These are phyloP conservation scores for Cornus florida DNA, from an alignment of 148 eudicot genomes.

Conservation along the genomic window DNA sequence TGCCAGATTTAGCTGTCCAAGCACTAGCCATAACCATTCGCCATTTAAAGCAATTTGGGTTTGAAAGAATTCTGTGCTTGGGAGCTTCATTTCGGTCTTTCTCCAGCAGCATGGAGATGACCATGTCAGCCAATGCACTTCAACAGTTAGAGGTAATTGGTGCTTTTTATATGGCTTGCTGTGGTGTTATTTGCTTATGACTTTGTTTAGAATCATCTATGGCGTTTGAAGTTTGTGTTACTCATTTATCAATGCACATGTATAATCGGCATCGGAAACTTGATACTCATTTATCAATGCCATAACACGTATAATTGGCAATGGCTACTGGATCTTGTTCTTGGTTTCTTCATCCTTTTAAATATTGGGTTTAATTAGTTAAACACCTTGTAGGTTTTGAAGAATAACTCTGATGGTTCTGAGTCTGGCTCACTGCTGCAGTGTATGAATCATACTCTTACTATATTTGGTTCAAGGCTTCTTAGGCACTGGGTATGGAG, in stretches of 20 bases:
- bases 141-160: constrained; percentile 83
- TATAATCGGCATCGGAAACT: background rate
- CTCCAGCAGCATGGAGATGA: constrained; percentile 73
- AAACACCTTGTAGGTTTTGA: constrained; percentile 54
- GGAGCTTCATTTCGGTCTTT: constrained; percentile 84
- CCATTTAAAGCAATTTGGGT: constrained; percentile 92
- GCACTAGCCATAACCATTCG: constrained; percentile 70
- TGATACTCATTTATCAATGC: no score
- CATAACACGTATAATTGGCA: no score
- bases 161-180: background rate
- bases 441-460: constrained; percentile 80
- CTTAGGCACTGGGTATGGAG: constrained; percentile 82
- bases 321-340: background rate
- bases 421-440: constrained; percentile 81
- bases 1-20: constrained; percentile 76
- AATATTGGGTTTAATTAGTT: background rate
- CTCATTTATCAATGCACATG: background rate
- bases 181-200: background rate
- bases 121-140: constrained; percentile 86
- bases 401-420: constrained; percentile 82
- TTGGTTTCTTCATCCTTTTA: background rate
- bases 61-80: constrained; percentile 68
- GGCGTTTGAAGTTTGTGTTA: background rate
- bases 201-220: background rate
- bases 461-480: constrained; percentile 88